Evolutionary conservation across 805 yeast species (phyloP), one percentile per base, ranked within the genome.

Genomic region (Limtongia smithiae): DNA sequence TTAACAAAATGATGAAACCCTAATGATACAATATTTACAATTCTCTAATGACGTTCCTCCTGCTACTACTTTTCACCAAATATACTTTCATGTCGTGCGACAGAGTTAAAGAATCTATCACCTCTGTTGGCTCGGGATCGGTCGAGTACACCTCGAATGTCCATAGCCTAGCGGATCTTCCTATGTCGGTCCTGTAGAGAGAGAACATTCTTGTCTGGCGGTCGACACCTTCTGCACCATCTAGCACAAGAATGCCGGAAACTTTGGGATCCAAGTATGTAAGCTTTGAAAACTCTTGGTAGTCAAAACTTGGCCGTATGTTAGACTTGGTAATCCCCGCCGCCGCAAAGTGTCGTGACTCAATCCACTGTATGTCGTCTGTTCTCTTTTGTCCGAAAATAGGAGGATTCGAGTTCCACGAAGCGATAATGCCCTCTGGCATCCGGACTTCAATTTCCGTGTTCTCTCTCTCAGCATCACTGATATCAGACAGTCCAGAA

Each of bases 81-180:
- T 41, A 41, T 17, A 41, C 7, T 15, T 33, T 41, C 7, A 21
- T 41, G 4, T 3, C 11, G 15, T 33, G 39, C 25, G 37, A 33
- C 8, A 41, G 15, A n/a, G n/a, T 11, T 15, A 41, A 20, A 8
- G 24, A 32, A 25, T 22, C 39, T 22, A 31, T 18, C 17, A 21
- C 24, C 17, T 32, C 4, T 33, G 36, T 15, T 11, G 20, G 36
- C 15, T 17, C 20, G 14, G 39, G 38, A 14, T 41, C 33, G 14
- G 4, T 37, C n/a, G 28, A 11, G 44, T 39, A 35, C 30, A 46
- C 11, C 12, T 46, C 44, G n/a, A 39, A 28, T 9, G 17, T 12
- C 9, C 18, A 15, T 30, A 46, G 27, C 17, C 31, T 20, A 6
- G 49, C 49, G 12, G 40, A 6, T 14, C 44, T 31, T 14, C 28